Conservation (phyloP, 2,329 filamentous ascomycete genomes). For the Neobulgaria alba region DNA sequence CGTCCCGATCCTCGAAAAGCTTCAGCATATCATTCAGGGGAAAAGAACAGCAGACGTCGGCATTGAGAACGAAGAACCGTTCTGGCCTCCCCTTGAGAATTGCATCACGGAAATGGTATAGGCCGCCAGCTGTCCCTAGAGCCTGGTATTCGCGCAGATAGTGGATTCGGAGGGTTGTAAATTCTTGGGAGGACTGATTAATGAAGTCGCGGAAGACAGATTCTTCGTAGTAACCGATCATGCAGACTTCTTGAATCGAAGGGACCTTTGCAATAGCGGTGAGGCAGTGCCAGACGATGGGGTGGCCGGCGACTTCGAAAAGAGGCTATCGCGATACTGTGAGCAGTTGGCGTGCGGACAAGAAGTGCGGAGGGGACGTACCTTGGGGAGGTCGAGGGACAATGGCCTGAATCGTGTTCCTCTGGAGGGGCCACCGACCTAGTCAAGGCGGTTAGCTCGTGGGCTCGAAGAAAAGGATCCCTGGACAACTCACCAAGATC, state of each 20-base stretch:
- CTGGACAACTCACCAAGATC: constrained; percentile 62
- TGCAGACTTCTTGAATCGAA: constrained; percentile 89
- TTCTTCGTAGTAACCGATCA: constrained; percentile 99
- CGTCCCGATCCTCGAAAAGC: constrained; percentile 89
- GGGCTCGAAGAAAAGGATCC: not conserved
- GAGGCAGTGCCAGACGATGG: constrained; percentile 97
- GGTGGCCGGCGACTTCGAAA: constrained; percentile 96
- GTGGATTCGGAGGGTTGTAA: constrained; percentile 81
- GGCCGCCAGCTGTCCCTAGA: constrained; percentile 86
- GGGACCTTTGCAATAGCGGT: constrained; percentile 84
- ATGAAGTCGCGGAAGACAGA: constrained; percentile 96
- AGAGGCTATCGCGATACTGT: constrained; percentile 56
- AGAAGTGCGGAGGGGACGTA: constrained; percentile 33
- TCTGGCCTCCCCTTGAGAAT: constrained; percentile 94
- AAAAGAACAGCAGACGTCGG: constrained; percentile 98
- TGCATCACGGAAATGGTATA: constrained; percentile 98
- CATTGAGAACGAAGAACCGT: constrained; percentile 94
- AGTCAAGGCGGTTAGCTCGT: constrained; percentile 3
- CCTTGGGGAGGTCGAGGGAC: constrained; percentile 92
- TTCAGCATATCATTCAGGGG: constrained; percentile 92
- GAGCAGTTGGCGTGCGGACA: constrained; percentile 5
- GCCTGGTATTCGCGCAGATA: constrained; percentile 98
- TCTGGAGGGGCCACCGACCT: constrained; percentile 93
- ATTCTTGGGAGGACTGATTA: constrained; percentile 77
- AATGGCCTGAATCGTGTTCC: constrained; percentile 93